Percentiles rank a stretch among this genome's conserved stretches.
Evolutionary conservation across 768 basidiomycete genomes (phyloP).

Genomic region (Leccinellum albellum): DNA sequence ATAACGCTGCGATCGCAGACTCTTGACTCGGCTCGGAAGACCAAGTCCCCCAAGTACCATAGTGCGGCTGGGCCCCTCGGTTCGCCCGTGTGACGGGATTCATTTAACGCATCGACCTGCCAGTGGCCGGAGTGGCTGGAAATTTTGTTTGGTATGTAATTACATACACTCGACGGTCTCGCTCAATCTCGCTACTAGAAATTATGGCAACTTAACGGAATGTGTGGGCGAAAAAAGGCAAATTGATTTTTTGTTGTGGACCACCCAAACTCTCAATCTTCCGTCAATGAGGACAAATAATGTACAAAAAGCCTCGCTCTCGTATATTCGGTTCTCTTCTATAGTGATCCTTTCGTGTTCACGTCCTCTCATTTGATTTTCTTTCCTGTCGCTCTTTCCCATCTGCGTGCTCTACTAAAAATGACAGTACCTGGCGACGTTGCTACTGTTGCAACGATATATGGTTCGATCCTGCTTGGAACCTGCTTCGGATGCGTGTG

Average conservation of each 20-base stretch:
- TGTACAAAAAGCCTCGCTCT: conserved; percentile 25
- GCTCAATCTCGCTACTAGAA: too few relatives aligned
- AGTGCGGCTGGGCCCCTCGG: background rate
- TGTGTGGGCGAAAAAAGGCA: conserved; percentile 4
- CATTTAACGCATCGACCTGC: background rate
- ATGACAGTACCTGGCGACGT: conserved; percentile 30
- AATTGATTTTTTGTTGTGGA: conserved; percentile 7
- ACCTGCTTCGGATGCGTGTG: conserved; percentile 31
- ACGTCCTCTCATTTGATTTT: conserved; percentile 29
- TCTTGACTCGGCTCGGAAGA: background rate
- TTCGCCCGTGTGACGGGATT: background rate
- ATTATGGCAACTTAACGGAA: conserved; percentile 19
- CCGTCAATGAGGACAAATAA: conserved; percentile 33
- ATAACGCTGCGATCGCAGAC: background rate
- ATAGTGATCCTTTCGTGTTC: conserved; percentile 27
- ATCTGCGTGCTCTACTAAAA: background rate
- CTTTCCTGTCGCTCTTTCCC: background rate
- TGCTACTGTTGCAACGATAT: conserved; percentile 27
- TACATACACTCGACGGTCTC: background rate
- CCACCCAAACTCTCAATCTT: conserved; percentile 18
- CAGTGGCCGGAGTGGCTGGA: background rate
- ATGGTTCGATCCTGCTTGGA: conserved; percentile 31
- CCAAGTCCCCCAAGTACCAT: too few relatives aligned
- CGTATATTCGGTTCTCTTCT: background rate
- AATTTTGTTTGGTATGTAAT: background rate